Conservation (phyloP, 768 basidiomycete species). For the Termitomyces sp. region DNA sequence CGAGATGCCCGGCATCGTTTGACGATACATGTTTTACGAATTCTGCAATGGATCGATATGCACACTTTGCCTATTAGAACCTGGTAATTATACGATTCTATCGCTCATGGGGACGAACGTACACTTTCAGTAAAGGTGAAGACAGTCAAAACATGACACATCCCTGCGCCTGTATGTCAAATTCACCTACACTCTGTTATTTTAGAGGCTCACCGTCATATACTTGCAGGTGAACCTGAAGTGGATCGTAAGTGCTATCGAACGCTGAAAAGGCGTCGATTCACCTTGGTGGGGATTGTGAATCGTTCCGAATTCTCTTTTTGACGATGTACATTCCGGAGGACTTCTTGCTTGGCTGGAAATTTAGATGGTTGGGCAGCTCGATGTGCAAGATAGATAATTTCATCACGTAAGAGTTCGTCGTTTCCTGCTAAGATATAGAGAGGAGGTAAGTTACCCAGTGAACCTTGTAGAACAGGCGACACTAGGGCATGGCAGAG, state of each 20-base stretch:
- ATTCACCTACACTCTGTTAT: neutral
- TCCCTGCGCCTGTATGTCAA: neutral
- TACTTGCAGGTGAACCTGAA: conserved; percentile 66
- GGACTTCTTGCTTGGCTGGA: conserved; percentile 30
- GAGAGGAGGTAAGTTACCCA: conserved; percentile 38
- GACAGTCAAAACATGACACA: conserved; percentile 70
- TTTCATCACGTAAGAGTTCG: conserved; percentile 75
- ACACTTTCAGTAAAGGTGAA: conserved; percentile 63
- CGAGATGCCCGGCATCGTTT: conserved; percentile 28
- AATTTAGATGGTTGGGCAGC: conserved; percentile 68
- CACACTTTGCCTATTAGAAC: conserved; percentile 44
- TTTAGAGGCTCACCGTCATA: conserved; percentile 51
- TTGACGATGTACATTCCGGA: neutral
- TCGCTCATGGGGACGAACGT: conserved; percentile 14
- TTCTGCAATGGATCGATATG: conserved; percentile 52
- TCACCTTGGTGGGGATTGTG: neutral
- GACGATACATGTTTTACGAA: conserved; percentile 51
- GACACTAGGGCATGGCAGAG: neutral
- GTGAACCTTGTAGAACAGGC: neutral
- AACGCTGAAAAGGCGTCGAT: conserved; percentile 23
- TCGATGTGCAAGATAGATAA: conserved; percentile 73
- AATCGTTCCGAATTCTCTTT: neutral
- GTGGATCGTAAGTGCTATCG: neutral
- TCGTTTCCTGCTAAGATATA: too few relatives aligned
- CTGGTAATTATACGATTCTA: neutral